Percentiles rank a stretch among this genome's conserved stretches.
phyloP scores from a whole-genome alignment of 192 early-diverging fungal genomes.

The Coemansia guatemalensis region DNA sequence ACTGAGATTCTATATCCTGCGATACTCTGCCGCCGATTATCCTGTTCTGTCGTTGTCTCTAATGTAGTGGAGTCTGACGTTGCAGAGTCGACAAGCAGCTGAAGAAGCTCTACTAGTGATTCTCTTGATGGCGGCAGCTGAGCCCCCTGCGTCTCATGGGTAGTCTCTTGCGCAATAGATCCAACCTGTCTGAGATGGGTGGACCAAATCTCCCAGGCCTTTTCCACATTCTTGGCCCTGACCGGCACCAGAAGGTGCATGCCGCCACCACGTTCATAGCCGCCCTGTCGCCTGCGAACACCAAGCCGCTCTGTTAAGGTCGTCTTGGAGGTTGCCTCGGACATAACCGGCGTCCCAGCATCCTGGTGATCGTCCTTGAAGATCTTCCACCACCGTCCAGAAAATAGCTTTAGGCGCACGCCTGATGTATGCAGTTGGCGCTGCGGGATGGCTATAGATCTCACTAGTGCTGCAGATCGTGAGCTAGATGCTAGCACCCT shows the following conservation, averaged over 20 bases:
- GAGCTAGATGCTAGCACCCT: not conserved
- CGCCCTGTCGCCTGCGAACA: slow-evolving; percentile 14
- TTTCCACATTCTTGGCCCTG: slow-evolving; percentile 35
- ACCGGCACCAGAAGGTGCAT: slow-evolving; percentile 40
- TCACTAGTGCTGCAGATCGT: not conserved
- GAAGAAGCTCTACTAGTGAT: slow-evolving; percentile 15
- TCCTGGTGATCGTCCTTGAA: not conserved
- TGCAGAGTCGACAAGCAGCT: slow-evolving; percentile 15
- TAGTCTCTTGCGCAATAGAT: not conserved
- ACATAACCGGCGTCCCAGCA: slow-evolving; percentile 8
- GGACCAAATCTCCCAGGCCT: slow-evolving; percentile 50
- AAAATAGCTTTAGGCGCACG: slow-evolving; percentile 1
- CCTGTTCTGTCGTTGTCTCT: not conserved
- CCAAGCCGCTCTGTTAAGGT: slow-evolving; percentile 7
- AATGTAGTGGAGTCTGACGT: not conserved
- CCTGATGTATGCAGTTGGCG: slow-evolving; percentile 2
- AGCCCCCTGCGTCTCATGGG: not conserved
- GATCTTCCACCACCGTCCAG: not conserved
- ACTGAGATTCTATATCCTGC: slow-evolving; percentile 15
- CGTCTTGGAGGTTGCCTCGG: not conserved
- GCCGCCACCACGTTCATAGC: slow-evolving; percentile 15
- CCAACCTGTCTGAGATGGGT: slow-evolving; percentile 10
- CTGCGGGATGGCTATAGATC: not conserved
- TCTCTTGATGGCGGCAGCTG: not conserved
- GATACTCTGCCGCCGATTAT: not conserved